These are phyloP conservation scores for Magnolia sinica DNA, from an alignment of 164 flowering plant genomes.

Conservation along the genomic window DNA sequence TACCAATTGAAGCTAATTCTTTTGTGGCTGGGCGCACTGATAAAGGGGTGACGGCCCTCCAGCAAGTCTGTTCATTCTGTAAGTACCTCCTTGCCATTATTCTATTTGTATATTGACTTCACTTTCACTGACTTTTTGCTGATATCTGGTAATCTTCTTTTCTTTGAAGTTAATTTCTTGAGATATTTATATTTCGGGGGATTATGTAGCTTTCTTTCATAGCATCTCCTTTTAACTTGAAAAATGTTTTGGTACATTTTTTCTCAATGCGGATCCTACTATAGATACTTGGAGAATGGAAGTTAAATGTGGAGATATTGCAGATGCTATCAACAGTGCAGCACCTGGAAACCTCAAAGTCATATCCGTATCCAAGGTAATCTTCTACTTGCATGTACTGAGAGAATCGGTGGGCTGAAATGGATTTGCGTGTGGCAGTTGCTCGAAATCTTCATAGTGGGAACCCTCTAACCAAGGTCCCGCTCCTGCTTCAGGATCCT, in stretches of 20 bases:
- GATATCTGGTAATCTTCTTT: not conserved
- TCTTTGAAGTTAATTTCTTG: not conserved
- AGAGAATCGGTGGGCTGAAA: not conserved
- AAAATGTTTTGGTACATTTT: not conserved
- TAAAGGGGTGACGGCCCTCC: slow-evolving; percentile 90
- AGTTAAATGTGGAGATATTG: slow-evolving; percentile 51
- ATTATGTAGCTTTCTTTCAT: not conserved
- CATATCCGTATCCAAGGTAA: slow-evolving; percentile 61
- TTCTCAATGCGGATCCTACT: slow-evolving; percentile 7
- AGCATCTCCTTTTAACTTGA: not conserved
- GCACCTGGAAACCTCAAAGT: slow-evolving; percentile 71
- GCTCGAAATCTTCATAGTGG: not conserved
- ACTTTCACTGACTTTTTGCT: not conserved
- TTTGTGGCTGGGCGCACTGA: slow-evolving; percentile 95
- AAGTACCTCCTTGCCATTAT: slow-evolving; percentile 15
- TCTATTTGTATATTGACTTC: not conserved
- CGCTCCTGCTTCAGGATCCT: not conserved
- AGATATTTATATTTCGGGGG: not conserved
- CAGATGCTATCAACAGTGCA: slow-evolving; percentile 55
- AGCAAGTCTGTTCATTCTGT: slow-evolving; percentile 94
- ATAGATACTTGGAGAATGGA: slow-evolving; percentile 87
- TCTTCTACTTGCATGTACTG: not conserved
- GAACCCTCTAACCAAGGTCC: not conserved
- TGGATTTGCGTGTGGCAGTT: not conserved
- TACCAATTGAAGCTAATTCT: slow-evolving; percentile 73